Percentiles rank a stretch among this genome's conserved stretches.
phyloP scores from a whole-genome alignment of 192 early-diverging fungal genomes.

The Gaertneriomyces sp. region DNA sequence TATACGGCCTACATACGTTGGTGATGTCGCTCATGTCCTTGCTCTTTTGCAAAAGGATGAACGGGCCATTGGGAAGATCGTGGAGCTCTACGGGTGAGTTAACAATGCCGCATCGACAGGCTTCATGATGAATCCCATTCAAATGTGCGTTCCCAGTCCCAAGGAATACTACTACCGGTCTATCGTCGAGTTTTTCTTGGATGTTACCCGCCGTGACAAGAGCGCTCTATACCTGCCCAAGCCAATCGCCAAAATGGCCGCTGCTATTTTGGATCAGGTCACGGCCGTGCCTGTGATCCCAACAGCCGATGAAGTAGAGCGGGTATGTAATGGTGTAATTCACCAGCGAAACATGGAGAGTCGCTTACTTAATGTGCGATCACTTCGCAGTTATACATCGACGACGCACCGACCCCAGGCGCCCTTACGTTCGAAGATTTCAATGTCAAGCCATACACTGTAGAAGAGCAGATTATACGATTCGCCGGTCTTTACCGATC shows the following conservation, averaged over 20 bases:
- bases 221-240: constrained; percentile 72
- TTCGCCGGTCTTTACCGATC: constrained; percentile 79
- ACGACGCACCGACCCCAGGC: constrained; percentile 64
- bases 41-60: constrained; percentile 70
- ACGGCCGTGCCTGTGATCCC: constrained; percentile 69
- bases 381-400: constrained; percentile 55
- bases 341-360: no score
- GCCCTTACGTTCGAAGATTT: constrained; percentile 84
- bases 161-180: constrained; percentile 70
- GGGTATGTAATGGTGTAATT: constrained; percentile 37
- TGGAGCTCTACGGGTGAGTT: constrained; percentile 80
- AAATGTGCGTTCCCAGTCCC: constrained; percentile 42
- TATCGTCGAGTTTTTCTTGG: constrained; percentile 69
- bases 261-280: constrained; percentile 54
- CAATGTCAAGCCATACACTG: constrained; percentile 71
- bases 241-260: constrained; percentile 63
- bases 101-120: neutral
- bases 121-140: neutral
- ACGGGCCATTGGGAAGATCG: constrained; percentile 74
- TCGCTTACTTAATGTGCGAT: neutral
- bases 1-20: constrained; percentile 69
- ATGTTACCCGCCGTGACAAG: constrained; percentile 54
- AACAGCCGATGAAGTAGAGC: constrained; percentile 81
- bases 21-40: constrained; percentile 85
- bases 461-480: constrained; percentile 78